Evolutionary conservation across 1,284 basidiomycete genomes (phyloP).

Genomic region (Somion occarium): DNA sequence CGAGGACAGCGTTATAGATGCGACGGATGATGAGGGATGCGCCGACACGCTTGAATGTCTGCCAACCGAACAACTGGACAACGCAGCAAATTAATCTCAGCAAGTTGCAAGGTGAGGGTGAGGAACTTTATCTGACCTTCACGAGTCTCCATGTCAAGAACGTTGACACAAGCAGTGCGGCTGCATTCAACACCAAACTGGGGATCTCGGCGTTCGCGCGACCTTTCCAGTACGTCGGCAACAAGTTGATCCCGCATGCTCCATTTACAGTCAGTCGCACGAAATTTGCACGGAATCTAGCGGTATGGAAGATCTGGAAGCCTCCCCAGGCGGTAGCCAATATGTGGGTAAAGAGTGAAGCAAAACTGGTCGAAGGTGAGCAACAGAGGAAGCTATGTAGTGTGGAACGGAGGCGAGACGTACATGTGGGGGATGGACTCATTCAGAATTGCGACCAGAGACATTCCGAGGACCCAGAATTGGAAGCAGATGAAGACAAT

Average conservation of each 20-base stretch:
- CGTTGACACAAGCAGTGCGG: slow-evolving; percentile 53
- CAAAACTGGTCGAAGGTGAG: slow-evolving; percentile 32
- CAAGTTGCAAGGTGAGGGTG: slow-evolving; percentile 5
- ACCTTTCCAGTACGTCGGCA: slow-evolving; percentile 55
- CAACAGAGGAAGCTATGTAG: background rate
- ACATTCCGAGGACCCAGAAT: slow-evolving; percentile 78
- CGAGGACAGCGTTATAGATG: slow-evolving; percentile 67
- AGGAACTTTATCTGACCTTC: slow-evolving; percentile 41
- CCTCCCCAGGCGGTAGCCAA: slow-evolving; percentile 67
- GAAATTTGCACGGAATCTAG: slow-evolving; percentile 53
- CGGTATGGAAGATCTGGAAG: slow-evolving; percentile 58
- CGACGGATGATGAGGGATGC: slow-evolving; percentile 71
- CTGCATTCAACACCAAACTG: slow-evolving; percentile 59
- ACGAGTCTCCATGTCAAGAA: slow-evolving; percentile 71
- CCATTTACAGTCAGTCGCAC: slow-evolving; percentile 54
- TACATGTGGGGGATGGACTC: slow-evolving; percentile 77
- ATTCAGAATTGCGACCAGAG: slow-evolving; percentile 69
- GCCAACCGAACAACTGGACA: slow-evolving; percentile 68
- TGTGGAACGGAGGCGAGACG: slow-evolving; percentile 15
- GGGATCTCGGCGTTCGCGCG: slow-evolving; percentile 56
- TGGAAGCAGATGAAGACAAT: slow-evolving; percentile 74
- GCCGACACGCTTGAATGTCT: slow-evolving; percentile 80
- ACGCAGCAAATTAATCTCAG: background rate
- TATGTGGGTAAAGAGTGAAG: slow-evolving; percentile 66
- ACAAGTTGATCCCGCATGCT: slow-evolving; percentile 53